These are phyloP conservation scores for Craspedostauros australis DNA, from an alignment of 108 stramenopile species.

Conservation along the genomic window DNA sequence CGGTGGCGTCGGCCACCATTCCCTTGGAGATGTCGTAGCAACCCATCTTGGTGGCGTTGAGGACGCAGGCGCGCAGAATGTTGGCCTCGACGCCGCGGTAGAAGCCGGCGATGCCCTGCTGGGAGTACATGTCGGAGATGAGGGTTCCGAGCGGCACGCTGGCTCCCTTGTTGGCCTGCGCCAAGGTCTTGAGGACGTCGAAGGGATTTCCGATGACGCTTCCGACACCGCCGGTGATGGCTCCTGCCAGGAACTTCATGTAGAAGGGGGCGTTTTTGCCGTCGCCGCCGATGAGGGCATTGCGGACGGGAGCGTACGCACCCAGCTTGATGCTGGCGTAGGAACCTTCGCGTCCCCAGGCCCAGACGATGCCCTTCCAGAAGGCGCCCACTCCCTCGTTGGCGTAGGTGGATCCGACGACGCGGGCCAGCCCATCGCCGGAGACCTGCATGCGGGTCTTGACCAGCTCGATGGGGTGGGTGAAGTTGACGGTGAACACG, in stretches of 20 bases:
- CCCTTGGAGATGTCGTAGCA: slow-evolving; percentile 69
- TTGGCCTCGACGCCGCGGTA: slow-evolving; percentile 44
- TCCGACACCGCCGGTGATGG: slow-evolving; percentile 55
- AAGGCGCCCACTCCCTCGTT: slow-evolving; percentile 65
- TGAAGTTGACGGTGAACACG: slow-evolving; percentile 54
- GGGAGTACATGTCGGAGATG: slow-evolving; percentile 19
- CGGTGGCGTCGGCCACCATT: slow-evolving; percentile 22
- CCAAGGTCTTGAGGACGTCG: slow-evolving; percentile 73
- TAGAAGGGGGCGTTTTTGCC: slow-evolving; percentile 45
- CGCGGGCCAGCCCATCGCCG: slow-evolving; percentile 38
- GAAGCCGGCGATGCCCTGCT: slow-evolving; percentile 43
- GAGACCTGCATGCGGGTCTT: slow-evolving; percentile 84
- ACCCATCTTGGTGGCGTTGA: slow-evolving; percentile 54
- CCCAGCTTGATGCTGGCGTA: slow-evolving; percentile 81
- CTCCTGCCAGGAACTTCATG: slow-evolving; percentile 60
- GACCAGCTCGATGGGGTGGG: slow-evolving; percentile 77
- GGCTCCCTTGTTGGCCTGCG: slow-evolving; percentile 51
- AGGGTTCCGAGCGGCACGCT: slow-evolving; percentile 10
- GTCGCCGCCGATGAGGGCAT: slow-evolving; percentile 35
- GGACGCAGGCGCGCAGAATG: slow-evolving; percentile 33
- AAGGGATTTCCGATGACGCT: slow-evolving; percentile 68
- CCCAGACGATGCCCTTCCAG: slow-evolving; percentile 79
- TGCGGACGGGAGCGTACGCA: slow-evolving; percentile 43
- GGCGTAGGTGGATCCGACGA: slow-evolving; percentile 25
- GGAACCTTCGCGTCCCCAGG: slow-evolving; percentile 65